A percentile compares a stretch with the other conserved stretches of the same genome.
These are phyloP conservation scores for Geotrichum phurueaensis DNA, from an alignment of 1,139 yeast species.

Conservation along the genomic window DNA sequence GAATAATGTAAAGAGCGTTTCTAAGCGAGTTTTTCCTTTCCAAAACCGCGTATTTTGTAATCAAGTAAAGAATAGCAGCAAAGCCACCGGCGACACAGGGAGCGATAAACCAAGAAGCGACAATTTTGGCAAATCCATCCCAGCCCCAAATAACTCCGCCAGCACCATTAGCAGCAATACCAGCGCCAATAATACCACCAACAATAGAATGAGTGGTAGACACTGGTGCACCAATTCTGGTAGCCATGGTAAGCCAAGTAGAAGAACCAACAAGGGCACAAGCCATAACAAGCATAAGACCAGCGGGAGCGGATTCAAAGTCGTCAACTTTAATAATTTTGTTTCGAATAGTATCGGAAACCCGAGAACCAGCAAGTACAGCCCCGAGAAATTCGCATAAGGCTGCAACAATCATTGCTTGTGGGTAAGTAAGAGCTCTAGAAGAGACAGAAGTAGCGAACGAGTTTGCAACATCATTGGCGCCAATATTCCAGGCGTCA, in stretches of 20 bases:
- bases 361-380: constrained; percentile 64
- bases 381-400: constrained; percentile 70
- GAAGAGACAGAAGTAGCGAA: constrained; percentile 67
- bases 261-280: constrained; percentile 76
- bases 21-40: constrained; percentile 51
- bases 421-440: constrained; percentile 63
- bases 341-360: constrained; percentile 61
- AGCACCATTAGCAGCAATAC: constrained; percentile 65
- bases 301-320: constrained; percentile 56
- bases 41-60: constrained; percentile 55
- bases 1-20: constrained; percentile 55
- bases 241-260: constrained; percentile 62
- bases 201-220: constrained; percentile 77
- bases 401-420: constrained; percentile 66
- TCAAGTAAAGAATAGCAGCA: constrained; percentile 52
- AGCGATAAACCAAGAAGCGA: constrained; percentile 79
- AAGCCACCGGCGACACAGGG: constrained; percentile 66
- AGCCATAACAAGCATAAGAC: constrained; percentile 67
- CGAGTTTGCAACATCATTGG: constrained; percentile 78
- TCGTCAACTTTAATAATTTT: constrained; percentile 51
- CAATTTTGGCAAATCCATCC: constrained; percentile 64
- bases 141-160: constrained; percentile 65
- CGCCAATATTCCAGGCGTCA: constrained; percentile 78
- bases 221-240: constrained; percentile 64
- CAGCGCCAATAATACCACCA: constrained; percentile 71